Conservation (phyloP, 169 alveolate genomes). For the Toxoplasma gondii region DNA sequence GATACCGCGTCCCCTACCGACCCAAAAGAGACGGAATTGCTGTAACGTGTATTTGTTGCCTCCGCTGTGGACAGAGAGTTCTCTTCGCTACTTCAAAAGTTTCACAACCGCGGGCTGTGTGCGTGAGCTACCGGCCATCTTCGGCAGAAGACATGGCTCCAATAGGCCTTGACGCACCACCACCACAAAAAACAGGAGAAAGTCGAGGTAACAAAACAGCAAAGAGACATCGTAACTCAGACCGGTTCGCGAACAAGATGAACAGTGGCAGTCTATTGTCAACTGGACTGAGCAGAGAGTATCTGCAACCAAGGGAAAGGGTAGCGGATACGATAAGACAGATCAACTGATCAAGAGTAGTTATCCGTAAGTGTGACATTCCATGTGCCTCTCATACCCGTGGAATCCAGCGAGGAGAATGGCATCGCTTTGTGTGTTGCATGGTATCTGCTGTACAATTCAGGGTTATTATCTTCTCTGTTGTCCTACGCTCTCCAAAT, state of each 20-base stretch:
- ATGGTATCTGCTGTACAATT: background rate
- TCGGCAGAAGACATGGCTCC: conserved; percentile 28
- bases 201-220: background rate
- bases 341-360: too few relatives aligned
- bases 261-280: too few relatives aligned
- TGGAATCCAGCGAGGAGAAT: too few relatives aligned
- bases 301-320: too few relatives aligned
- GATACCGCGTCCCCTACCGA: background rate
- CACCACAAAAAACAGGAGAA: background rate
- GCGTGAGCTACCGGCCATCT: background rate
- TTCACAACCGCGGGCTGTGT: background rate
- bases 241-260: too few relatives aligned
- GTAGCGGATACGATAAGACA: too few relatives aligned
- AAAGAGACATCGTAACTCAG: too few relatives aligned
- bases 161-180: background rate
- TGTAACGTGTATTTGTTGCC: background rate
- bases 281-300: too few relatives aligned
- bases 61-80: background rate
- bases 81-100: background rate
- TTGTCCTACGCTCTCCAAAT: background rate
- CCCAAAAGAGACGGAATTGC: background rate
- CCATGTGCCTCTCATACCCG: too few relatives aligned
- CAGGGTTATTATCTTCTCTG: background rate
- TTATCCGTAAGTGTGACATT: too few relatives aligned
- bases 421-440: too few relatives aligned